phyloP scores from a whole-genome alignment of 441 rosid species.

The Kokia cookei region DNA sequence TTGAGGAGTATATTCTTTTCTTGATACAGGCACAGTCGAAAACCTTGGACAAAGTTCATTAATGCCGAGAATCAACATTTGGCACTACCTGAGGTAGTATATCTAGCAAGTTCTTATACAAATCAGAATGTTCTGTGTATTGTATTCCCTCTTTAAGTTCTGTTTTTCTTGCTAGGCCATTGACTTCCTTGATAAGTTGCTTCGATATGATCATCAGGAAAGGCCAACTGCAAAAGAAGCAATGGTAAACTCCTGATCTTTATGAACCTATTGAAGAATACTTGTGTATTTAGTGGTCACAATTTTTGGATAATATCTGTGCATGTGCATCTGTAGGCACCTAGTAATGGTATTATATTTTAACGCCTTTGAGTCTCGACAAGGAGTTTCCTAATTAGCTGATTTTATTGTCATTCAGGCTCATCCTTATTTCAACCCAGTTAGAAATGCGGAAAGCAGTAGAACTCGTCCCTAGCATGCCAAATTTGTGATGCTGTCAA shows the following conservation, averaged over 20 bases:
- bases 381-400: not conserved
- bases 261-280: not conserved
- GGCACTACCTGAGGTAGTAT: conserved; percentile 78
- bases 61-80: conserved; percentile 84
- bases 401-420: conserved; percentile 36
- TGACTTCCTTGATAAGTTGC: conserved; percentile 91
- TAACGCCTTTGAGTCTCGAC: not conserved
- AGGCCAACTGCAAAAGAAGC: conserved; percentile 98
- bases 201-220: conserved; percentile 96
- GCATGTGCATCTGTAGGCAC: not conserved
- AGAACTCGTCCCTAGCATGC: conserved; percentile 43
- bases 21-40: conserved; percentile 71
- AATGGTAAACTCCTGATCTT: conserved; percentile 46
- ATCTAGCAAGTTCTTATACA: not conserved
- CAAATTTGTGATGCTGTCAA: conserved; percentile 12
- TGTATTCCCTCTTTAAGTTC: not conserved
- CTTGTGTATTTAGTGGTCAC: not conserved
- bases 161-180: conserved; percentile 24
- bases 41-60: conserved; percentile 89
- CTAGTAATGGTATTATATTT: not conserved
- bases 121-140: not conserved
- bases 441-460: conserved; percentile 90
- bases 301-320: not conserved
- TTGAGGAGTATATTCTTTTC: conserved; percentile 1
- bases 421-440: conserved; percentile 69